phyloP scores from a whole-genome alignment of 345 rosid species.

The Moricandia arvensis region DNA sequence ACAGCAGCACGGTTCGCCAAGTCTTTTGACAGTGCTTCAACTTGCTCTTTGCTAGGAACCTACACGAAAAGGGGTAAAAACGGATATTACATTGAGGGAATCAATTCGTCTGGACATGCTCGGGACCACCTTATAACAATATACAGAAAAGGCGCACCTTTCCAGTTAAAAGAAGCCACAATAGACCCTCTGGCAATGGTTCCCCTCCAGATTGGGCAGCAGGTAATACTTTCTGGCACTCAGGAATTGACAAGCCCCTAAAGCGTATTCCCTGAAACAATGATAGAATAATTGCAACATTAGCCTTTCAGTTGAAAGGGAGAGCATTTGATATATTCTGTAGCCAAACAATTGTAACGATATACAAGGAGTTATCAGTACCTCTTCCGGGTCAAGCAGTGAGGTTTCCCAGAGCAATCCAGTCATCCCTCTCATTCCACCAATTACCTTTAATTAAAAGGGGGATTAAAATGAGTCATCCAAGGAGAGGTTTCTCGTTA shows the following conservation, averaged over 20 bases:
- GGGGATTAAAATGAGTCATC: not conserved
- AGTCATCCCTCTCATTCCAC: conserved; percentile 99
- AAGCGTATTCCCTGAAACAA: conserved; percentile 86
- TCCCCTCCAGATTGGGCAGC: conserved; percentile 87
- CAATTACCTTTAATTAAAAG: conserved; percentile 59
- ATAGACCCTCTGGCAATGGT: conserved; percentile 95
- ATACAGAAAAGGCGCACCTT: conserved; percentile 52
- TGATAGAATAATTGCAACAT: conserved; percentile 10
- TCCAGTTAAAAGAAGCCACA: conserved; percentile 99
- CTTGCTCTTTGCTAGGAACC: conserved; percentile 90
- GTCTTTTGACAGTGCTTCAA: conserved; percentile 77
- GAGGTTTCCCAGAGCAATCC: conserved; percentile 98
- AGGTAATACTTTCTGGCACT: conserved; percentile 92
- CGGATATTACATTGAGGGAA: not conserved
- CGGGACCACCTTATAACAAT: not conserved
- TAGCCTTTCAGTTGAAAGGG: not conserved
- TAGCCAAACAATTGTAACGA: conserved; percentile 3
- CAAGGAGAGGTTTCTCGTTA: not conserved
- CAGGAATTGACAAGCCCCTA: conserved; percentile 91
- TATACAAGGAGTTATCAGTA: conserved; percentile 28
- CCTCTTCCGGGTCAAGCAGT: conserved; percentile 96
- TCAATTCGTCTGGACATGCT: conserved; percentile 9
- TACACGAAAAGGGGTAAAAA: conserved; percentile 20
- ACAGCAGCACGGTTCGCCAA: conserved; percentile 75
- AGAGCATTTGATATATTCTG: conserved; percentile 1